These are phyloP conservation scores for Colletotrichum scovillei DNA, from an alignment of 2,329 filamentous ascomycete genomes.

Conservation along the genomic window DNA sequence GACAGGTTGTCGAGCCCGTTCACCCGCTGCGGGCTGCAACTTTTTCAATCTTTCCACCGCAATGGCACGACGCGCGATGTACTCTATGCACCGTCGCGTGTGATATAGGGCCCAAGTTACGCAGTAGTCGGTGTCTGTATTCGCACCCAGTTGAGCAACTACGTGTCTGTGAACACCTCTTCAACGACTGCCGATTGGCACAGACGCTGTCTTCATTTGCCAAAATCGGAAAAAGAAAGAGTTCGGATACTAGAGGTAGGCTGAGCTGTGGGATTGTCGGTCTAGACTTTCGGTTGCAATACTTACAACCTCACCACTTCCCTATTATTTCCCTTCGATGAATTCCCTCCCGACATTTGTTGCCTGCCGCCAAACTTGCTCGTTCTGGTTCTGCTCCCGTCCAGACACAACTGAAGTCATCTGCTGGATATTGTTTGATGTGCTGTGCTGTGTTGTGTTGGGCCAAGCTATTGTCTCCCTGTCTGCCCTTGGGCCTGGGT, in stretches of 20 bases:
- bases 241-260: not conserved
- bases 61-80: not conserved
- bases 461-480: conserved; percentile 8
- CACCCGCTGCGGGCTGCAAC: not conserved
- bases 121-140: not conserved
- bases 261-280: not conserved
- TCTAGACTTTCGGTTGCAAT: not conserved
- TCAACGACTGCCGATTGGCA: not conserved
- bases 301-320: not conserved
- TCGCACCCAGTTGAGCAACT: not conserved
- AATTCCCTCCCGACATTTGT: not conserved
- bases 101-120: not conserved
- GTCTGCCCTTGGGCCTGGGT: not conserved
- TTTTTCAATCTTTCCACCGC: conserved; percentile 8
- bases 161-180: not conserved
- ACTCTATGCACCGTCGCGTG: not conserved
- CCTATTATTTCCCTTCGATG: not conserved
- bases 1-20: conserved; percentile 33
- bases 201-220: not conserved
- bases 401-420: not conserved
- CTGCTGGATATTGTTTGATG: not conserved
- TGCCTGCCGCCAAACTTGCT: not conserved
- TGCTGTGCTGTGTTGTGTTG: not conserved
- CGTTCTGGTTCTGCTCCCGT: not conserved
- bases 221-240: not conserved